These are phyloP conservation scores for Metschnikowia drakensbergensis DNA, from an alignment of 805 yeast species.

Conservation along the genomic window DNA sequence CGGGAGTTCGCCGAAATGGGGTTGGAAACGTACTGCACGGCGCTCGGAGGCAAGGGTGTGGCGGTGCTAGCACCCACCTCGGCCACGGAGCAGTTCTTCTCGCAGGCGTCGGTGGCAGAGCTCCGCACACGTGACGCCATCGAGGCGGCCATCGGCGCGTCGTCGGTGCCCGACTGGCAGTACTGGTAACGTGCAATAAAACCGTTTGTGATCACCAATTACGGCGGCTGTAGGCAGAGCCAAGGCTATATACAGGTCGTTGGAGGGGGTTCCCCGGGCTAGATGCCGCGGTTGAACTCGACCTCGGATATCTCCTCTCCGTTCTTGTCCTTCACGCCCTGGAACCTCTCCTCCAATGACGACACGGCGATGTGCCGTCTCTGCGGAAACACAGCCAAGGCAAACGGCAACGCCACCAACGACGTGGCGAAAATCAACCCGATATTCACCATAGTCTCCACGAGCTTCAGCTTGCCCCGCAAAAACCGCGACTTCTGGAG, in stretches of 20 bases:
- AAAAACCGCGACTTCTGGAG: slow-evolving; percentile 65
- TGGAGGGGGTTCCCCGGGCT: slow-evolving; percentile 12
- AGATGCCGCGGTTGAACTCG: slow-evolving; percentile 93
- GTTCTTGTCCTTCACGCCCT: slow-evolving; percentile 52
- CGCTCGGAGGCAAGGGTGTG: slow-evolving; percentile 87
- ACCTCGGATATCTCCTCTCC: slow-evolving; percentile 60
- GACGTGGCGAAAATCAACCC: slow-evolving; percentile 85
- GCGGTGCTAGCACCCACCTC: slow-evolving; percentile 41
- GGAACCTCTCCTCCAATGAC: slow-evolving; percentile 63
- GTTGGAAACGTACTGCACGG: slow-evolving; percentile 73
- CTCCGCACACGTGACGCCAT: slow-evolving; percentile 44
- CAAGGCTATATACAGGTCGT: neutral
- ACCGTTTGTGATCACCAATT: too few species aligned
- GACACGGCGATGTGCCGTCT: slow-evolving; percentile 58
- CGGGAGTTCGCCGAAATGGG: slow-evolving; percentile 42
- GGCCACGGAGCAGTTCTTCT: slow-evolving; percentile 19
- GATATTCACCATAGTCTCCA: slow-evolving; percentile 70
- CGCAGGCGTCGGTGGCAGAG: slow-evolving; percentile 33
- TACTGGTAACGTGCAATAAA: slow-evolving; percentile 48
- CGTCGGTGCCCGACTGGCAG: slow-evolving; percentile 46
- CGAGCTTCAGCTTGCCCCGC: slow-evolving; percentile 60
- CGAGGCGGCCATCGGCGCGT: slow-evolving; percentile 45
- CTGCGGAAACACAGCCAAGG: slow-evolving; percentile 94
- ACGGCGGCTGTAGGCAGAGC: too few species aligned
- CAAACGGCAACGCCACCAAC: slow-evolving; percentile 87